These are phyloP conservation scores for Sclerotinia spermophila DNA, from an alignment of 2,329 filamentous ascomycete genomes.

Conservation along the genomic window DNA sequence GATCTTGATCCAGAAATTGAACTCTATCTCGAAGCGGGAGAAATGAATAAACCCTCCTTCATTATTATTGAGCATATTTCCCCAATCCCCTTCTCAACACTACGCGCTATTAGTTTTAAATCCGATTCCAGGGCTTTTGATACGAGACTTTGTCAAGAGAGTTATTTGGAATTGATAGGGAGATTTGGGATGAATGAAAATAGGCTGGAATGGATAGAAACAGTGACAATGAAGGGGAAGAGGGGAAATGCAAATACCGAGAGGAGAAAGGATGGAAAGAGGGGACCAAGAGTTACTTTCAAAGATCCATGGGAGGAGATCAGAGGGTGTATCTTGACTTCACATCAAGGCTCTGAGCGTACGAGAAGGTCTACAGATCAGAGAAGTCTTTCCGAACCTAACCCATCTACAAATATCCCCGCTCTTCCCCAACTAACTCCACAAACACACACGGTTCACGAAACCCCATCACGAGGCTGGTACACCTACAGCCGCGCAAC, in stretches of 20 bases:
- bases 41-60: background rate
- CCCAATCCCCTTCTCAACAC: background rate
- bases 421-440: background rate
- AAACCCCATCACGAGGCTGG: background rate
- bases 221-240: background rate
- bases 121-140: background rate
- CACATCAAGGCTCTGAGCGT: background rate
- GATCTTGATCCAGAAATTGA: background rate
- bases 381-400: background rate
- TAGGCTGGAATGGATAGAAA: background rate
- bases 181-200: background rate
- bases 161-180: background rate
- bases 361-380: background rate
- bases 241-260: background rate
- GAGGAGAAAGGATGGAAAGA: background rate
- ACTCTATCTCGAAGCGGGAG: background rate
- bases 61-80: slow-evolving; percentile 1
- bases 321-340: background rate
- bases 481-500: background rate
- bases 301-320: slow-evolving; percentile 1
- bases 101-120: background rate
- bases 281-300: background rate
- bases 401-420: background rate
- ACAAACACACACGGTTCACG: background rate
- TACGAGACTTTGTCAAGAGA: background rate